phyloP scores from a whole-genome alignment of 2,329 filamentous ascomycete species.

The Fusarium goolgardi region DNA sequence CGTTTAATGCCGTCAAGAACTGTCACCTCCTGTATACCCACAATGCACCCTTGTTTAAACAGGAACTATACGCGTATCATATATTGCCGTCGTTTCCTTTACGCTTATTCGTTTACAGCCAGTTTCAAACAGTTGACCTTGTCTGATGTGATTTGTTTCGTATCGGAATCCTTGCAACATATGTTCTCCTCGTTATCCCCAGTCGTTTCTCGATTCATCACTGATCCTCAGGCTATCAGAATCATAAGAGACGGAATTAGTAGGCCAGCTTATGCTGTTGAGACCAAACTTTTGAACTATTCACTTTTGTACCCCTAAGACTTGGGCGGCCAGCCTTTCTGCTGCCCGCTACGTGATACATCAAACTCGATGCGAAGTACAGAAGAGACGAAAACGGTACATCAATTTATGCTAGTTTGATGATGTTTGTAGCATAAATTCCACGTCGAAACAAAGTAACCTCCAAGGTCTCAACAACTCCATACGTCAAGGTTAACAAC shows the following conservation, averaged over 20 bases:
- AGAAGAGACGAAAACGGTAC: no score
- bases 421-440: neutral
- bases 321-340: no score
- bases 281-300: neutral
- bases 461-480: no score
- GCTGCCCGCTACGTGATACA: no score
- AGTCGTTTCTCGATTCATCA: neutral
- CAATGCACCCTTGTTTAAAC: neutral
- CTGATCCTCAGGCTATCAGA: neutral
- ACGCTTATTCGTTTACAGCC: conserved; percentile 10
- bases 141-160: conserved; percentile 4
- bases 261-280: neutral
- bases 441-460: no score
- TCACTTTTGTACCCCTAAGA: neutral
- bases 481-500: no score
- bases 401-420: neutral
- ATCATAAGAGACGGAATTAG: neutral
- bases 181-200: neutral
- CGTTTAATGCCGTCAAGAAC: neutral
- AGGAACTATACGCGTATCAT: conserved; percentile 23
- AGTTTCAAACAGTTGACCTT: conserved; percentile 1
- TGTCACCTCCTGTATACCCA: neutral
- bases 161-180: conserved; percentile 2
- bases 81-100: conserved; percentile 9
- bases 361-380: no score